These are phyloP conservation scores for Fusarium guadeloupense DNA, from an alignment of 2,329 filamentous ascomycete species.

Conservation along the genomic window DNA sequence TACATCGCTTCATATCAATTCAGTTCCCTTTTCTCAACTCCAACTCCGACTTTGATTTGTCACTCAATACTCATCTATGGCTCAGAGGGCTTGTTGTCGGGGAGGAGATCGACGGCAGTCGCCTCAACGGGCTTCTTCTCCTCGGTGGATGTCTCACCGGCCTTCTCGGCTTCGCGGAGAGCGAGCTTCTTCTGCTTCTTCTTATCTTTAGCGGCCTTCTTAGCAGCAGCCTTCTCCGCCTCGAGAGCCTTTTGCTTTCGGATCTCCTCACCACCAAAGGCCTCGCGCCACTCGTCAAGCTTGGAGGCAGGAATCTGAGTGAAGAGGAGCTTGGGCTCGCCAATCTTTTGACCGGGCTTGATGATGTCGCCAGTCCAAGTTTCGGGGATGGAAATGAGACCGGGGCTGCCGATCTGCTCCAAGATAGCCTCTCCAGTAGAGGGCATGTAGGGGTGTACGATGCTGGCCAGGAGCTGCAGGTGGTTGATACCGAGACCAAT, in stretches of 20 bases:
- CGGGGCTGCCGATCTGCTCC: constrained; percentile 72
- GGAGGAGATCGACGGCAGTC: constrained; percentile 29
- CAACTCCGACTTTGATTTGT: constrained; percentile 1
- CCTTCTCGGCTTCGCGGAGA: constrained; percentile 34
- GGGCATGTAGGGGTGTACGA: constrained; percentile 87
- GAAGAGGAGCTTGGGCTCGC: constrained; percentile 82
- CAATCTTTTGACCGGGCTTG: constrained; percentile 80
- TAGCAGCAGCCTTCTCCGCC: constrained; percentile 59
- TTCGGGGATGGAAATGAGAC: constrained; percentile 67
- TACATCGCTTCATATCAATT: constrained; percentile 10
- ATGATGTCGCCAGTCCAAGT: constrained; percentile 70
- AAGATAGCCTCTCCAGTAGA: constrained; percentile 79
- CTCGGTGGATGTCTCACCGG: constrained; percentile 10
- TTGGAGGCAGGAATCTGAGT: constrained; percentile 84
- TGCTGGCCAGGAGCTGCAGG: constrained; percentile 79
- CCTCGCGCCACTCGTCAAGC: constrained; percentile 82
- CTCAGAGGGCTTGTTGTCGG: constrained; percentile 32
- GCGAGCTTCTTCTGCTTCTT: constrained; percentile 57
- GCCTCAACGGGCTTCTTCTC: constrained; percentile 34
- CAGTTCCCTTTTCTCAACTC: background rate
- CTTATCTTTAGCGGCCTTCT: constrained; percentile 60
- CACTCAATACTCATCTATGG: constrained; percentile 4
- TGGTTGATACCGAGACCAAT: constrained; percentile 85
- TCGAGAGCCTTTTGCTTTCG: constrained; percentile 74
- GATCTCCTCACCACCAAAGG: constrained; percentile 72